Evolutionary conservation across 352 stramenopile species (phyloP), one percentile per base, ranked within the genome.

Genomic region (Phytophthora palmivora): DNA sequence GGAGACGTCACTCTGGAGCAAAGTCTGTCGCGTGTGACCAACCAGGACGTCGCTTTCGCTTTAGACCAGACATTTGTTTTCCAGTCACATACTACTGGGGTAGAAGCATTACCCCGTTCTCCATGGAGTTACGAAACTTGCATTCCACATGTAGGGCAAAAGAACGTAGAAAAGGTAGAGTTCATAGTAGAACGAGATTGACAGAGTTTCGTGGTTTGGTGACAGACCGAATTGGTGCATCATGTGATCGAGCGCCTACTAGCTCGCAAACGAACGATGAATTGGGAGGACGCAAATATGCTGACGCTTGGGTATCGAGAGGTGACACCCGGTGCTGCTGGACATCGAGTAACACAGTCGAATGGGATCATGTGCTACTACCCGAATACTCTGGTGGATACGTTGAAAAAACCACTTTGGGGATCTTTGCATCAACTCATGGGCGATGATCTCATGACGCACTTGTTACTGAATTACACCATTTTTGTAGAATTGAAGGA

Each of bases 361-460:
- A 88, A 92, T 34, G 67, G 58, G 19, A 63, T 94, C 41, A 74
- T 92, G 66, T 90, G 79, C 61, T 86, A 84, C 48, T 88, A 83
- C 44, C 85, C 85, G 6, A 94, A 94, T 62, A 90, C 83, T 1
- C 62, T 92, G 4, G 83, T 94, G 30, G 74, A 62, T 22, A 44
- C 69, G 11, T 53, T 92, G 16, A 89, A 92, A 63, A 72, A 79
- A n/a, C 58, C 67, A 26, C 37, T 67, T 3, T 94, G 85, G 85
- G 51, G 62, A 24, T 33, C 36, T 3, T 63, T 92, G 11, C 85
- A 94, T 14, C 10, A 65, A 6, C 37, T 81, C 18, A 82, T 91
- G 39, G 85, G 85, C 0, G 83, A 92, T 48, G 78, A 91, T 11
- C 62, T 90, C 24, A 76, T 94, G 63, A 67, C 74, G 3, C 78